Conservation (phyloP, 805 yeast genomes). For the Yamadazyma laniorum region DNA sequence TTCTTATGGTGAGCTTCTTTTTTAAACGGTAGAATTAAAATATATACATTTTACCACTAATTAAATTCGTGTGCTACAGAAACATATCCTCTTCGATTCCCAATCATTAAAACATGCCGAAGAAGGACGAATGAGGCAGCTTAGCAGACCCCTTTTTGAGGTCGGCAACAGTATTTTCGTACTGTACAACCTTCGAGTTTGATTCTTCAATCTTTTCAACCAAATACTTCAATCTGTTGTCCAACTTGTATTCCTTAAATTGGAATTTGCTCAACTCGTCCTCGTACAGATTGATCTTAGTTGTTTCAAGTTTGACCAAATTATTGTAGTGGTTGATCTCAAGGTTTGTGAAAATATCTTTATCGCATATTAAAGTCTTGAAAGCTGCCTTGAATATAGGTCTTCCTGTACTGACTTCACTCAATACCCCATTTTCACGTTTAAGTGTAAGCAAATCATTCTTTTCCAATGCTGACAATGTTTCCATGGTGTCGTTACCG, state of each 20-base stretch:
- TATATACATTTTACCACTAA: no score
- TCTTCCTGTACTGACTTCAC: constrained; percentile 70
- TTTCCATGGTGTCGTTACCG: constrained; percentile 42
- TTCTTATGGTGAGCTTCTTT: no score
- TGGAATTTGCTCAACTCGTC: constrained; percentile 61
- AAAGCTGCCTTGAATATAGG: constrained; percentile 86
- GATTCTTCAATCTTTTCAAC: constrained; percentile 63
- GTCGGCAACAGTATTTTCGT: constrained; percentile 27
- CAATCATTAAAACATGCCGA: constrained; percentile 10
- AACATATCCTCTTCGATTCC: no score
- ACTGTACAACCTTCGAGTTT: constrained; percentile 41
- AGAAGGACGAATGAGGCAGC: constrained; percentile 8
- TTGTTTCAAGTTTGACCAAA: constrained; percentile 57
- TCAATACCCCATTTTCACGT: constrained; percentile 75
- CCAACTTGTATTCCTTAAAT: constrained; percentile 48
- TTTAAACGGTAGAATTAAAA: no score
- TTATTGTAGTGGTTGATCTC: constrained; percentile 60
- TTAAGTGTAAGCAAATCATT: constrained; percentile 69
- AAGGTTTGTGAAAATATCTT: constrained; percentile 53
- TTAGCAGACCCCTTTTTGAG: constrained; percentile 16
- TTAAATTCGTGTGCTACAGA: no score
- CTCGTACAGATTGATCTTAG: constrained; percentile 63
- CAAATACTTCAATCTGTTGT: constrained; percentile 62
- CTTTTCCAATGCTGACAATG: constrained; percentile 71
- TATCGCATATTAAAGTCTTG: constrained; percentile 56